Percentiles rank a stretch among this genome's conserved stretches.
Evolutionary conservation across 306 rosid genomes (phyloP).

Genomic region (Gynostemma pentaphyllum): DNA sequence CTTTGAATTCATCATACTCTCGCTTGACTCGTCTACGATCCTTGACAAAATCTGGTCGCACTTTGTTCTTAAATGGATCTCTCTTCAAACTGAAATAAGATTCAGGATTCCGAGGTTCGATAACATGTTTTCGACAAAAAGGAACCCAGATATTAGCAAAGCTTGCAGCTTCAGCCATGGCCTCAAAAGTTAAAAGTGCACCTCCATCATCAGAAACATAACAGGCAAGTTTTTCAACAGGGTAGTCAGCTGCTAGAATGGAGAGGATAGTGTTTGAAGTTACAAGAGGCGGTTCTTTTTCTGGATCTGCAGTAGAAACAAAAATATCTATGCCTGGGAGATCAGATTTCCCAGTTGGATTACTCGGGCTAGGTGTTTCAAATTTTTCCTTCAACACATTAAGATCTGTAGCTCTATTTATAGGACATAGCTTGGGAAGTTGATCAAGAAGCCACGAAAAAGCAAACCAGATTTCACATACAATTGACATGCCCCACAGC

Average conservation of each 20-base stretch:
- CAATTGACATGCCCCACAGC: conserved; percentile 96
- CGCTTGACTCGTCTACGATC: conserved; percentile 91
- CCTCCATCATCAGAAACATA: conserved; percentile 99
- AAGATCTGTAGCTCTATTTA: conserved; percentile 79
- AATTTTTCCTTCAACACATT: conserved; percentile 83
- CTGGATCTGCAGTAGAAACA: conserved; percentile 97
- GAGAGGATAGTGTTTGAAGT: conserved; percentile 91
- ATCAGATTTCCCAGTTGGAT: conserved; percentile 91
- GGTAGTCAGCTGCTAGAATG: conserved; percentile 79
- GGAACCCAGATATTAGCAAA: conserved; percentile 90
- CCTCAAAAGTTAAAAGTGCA: conserved; percentile 93
- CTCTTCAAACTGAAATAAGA: conserved; percentile 78
- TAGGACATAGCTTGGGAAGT: conserved; percentile 75
- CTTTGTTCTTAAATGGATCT: conserved; percentile 92
- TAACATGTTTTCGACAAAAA: conserved; percentile 85
- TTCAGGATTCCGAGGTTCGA: conserved; percentile 95
- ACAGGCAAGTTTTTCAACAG: conserved; percentile 97
- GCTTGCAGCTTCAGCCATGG: conserved; percentile 99
- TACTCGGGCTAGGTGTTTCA: conserved; percentile 50
- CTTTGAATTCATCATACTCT: conserved; percentile 96
- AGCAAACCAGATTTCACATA: conserved; percentile 97
- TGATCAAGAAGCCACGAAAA: conserved; percentile 98
- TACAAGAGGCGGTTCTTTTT: conserved; percentile 95
- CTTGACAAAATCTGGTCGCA: conserved; percentile 75
- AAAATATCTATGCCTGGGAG: conserved; percentile 87